phyloP scores from a whole-genome alignment of 2,329 filamentous ascomycete species.

The Penicillium sp. region DNA sequence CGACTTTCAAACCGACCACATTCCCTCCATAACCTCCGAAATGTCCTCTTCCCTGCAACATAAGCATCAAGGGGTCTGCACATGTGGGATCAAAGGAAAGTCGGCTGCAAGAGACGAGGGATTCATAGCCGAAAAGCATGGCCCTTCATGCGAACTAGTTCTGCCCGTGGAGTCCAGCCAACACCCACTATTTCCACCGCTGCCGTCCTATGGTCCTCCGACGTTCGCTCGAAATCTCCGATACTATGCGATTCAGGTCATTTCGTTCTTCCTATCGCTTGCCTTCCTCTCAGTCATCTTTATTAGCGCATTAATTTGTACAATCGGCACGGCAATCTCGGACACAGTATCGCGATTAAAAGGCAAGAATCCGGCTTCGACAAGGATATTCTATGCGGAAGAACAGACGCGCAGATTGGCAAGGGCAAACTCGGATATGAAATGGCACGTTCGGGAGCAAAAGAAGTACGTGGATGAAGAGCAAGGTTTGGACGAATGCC shows the following conservation, averaged over 20 bases:
- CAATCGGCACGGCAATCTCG: constrained; percentile 54
- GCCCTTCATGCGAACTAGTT: constrained; percentile 2
- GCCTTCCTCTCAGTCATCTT: constrained; percentile 75
- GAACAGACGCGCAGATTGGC: constrained; percentile 60
- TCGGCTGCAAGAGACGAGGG: neutral
- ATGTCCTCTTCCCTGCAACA: neutral
- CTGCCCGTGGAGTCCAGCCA: constrained; percentile 13
- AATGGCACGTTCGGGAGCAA: constrained; percentile 57
- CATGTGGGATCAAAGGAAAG: neutral
- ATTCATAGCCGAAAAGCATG: constrained; percentile 11
- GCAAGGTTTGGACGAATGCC: constrained; percentile 52
- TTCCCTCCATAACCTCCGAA: constrained; percentile 1
- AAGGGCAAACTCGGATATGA: constrained; percentile 57
- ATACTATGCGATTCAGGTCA: constrained; percentile 61
- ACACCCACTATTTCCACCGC: constrained; percentile 68
- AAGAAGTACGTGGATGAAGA: constrained; percentile 43
- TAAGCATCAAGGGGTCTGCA: neutral
- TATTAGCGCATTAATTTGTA: constrained; percentile 68
- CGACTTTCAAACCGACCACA: neutral
- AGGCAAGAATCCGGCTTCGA: constrained; percentile 58
- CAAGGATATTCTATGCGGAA: constrained; percentile 69
- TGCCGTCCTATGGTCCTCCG: constrained; percentile 78
- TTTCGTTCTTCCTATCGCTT: constrained; percentile 74
- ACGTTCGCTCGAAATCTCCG: constrained; percentile 64
- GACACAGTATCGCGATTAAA: constrained; percentile 55